phyloP scores from a whole-genome alignment of 2,329 filamentous ascomycete genomes.

The Mollisia scopiformis region DNA sequence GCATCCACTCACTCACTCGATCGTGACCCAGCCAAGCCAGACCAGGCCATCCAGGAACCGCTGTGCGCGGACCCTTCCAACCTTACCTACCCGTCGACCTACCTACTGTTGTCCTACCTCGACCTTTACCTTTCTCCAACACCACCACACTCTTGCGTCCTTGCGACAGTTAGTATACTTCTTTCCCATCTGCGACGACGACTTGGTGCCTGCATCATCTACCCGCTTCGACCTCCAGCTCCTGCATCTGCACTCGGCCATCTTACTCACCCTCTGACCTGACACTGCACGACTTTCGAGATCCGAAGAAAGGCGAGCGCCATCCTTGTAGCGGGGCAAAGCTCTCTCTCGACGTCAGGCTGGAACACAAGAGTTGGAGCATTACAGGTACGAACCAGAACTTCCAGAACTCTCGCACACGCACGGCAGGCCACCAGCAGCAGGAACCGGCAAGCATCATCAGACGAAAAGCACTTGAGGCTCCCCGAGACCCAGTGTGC shows the following conservation, averaged over 20 bases:
- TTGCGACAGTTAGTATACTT: conserved; percentile 4
- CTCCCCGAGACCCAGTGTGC: conserved; percentile 3
- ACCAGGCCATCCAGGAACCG: no score
- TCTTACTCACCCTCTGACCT: no score
- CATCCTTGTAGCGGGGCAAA: conserved; percentile 33
- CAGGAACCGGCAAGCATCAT: conserved; percentile 3
- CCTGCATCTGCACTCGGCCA: not conserved
- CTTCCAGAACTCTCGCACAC: conserved; percentile 5
- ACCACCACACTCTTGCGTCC: not conserved
- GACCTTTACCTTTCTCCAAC: conserved; percentile 11
- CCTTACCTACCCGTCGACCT: no score
- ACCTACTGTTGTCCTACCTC: no score
- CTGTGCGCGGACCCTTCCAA: conserved; percentile 16
- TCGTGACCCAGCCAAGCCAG: no score
- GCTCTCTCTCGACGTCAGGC: conserved; percentile 22
- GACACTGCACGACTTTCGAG: conserved; percentile 1
- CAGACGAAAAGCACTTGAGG: conserved; percentile 18
- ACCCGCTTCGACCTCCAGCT: not conserved
- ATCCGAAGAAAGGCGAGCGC: conserved; percentile 15
- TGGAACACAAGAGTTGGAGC: conserved; percentile 26
- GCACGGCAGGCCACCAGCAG: not conserved
- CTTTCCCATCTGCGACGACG: conserved; percentile 7
- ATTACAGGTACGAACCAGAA: conserved; percentile 26
- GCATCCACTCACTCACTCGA: no score
- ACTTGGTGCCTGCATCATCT: no score